A percentile compares a stretch with the other conserved stretches of the same genome.
phyloP scores from a whole-genome alignment of 208 protist species.

The Leishmania arabica region DNA sequence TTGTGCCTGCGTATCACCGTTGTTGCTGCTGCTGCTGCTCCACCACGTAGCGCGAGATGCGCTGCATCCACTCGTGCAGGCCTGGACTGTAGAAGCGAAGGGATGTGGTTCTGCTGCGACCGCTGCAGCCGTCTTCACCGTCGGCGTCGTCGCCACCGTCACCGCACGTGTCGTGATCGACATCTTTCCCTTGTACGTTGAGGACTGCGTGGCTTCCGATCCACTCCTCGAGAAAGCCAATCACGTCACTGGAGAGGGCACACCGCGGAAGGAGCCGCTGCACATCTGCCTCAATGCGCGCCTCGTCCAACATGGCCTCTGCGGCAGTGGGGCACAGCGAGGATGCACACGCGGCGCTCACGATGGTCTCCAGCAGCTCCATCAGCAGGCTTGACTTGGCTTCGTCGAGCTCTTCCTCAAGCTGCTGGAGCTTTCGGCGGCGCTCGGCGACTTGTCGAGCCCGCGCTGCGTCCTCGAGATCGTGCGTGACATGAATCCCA shows the following conservation, averaged over 20 bases:
- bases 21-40: constrained; percentile 34
- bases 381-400: constrained; percentile 65
- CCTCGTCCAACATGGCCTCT: constrained; percentile 57
- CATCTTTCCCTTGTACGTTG: neutral
- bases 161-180: neutral
- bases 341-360: constrained; percentile 33
- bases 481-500: constrained; percentile 9
- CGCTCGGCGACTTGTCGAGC: constrained; percentile 17
- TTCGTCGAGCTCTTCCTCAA: constrained; percentile 58
- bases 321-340: constrained; percentile 22
- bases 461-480: constrained; percentile 31
- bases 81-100: constrained; percentile 56
- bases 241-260: constrained; percentile 43
- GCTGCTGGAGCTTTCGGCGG: constrained; percentile 19
- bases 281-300: constrained; percentile 57
- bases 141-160: constrained; percentile 17
- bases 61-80: constrained; percentile 78
- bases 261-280: constrained; percentile 63
- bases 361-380: constrained; percentile 67
- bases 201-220: constrained; percentile 11
- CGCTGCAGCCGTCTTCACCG: neutral
- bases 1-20: constrained; percentile 5
- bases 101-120: constrained; percentile 21
- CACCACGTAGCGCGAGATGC: constrained; percentile 50
- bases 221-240: constrained; percentile 62